These are phyloP conservation scores for Boechera retrofracta DNA, from an alignment of 345 rosid genomes.

Conservation along the genomic window DNA sequence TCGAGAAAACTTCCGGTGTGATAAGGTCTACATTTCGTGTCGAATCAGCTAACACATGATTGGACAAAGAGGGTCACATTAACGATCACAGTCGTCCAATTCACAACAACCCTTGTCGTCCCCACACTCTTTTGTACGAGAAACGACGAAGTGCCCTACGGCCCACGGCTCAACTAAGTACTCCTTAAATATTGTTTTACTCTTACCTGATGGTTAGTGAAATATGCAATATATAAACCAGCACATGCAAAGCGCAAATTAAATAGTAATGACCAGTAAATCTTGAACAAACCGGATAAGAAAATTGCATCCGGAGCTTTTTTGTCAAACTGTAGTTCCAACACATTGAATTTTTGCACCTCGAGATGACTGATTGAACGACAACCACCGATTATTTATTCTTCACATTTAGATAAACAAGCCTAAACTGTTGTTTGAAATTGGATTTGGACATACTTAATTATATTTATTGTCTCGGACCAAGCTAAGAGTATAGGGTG, in stretches of 20 bases:
- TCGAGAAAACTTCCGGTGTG: conserved; percentile 28
- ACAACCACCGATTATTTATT: not conserved
- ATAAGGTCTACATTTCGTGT: conserved; percentile 47
- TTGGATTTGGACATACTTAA: conserved; percentile 15
- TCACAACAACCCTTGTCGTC: conserved; percentile 27
- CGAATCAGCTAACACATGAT: conserved; percentile 39
- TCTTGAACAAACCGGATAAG: not conserved
- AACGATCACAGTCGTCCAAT: conserved; percentile 34
- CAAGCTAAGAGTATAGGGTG: conserved; percentile 13
- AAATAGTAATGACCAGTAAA: not conserved
- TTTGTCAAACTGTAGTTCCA: not conserved
- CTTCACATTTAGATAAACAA: not conserved
- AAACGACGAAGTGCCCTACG: conserved; percentile 21
- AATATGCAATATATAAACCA: not conserved
- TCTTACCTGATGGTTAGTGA: not conserved
- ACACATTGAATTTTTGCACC: not conserved
- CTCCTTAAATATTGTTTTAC: not conserved
- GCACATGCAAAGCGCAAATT: not conserved
- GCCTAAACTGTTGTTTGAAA: not conserved
- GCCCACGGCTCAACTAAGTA: conserved; percentile 28
- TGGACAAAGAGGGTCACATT: conserved; percentile 38
- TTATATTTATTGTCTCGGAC: conserved; percentile 13
- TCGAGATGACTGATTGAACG: conserved; percentile 1
- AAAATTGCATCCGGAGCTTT: too few species aligned
- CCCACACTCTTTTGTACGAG: conserved; percentile 4